A percentile compares a stretch with the other conserved stretches of the same genome.
Evolutionary conservation across 768 basidiomycete species (phyloP).

Genomic region (Psilocybe cyanescens): DNA sequence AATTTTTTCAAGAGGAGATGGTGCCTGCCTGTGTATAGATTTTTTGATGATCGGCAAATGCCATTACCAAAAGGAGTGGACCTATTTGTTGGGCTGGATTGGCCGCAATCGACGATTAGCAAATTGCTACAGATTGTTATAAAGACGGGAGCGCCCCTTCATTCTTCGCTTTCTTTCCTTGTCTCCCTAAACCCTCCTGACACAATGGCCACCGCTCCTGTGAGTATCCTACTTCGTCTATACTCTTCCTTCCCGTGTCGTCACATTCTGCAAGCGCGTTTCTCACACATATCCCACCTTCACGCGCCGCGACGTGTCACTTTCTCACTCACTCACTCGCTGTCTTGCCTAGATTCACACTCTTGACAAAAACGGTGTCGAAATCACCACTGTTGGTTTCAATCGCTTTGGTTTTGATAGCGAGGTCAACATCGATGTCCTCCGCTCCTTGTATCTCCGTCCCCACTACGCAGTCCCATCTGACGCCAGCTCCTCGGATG

Average conservation of each 20-base stretch:
- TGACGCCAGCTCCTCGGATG: slow-evolving; percentile 34
- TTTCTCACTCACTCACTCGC: slow-evolving; percentile 13
- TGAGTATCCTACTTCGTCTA: slow-evolving; percentile 12
- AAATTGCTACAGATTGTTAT: slow-evolving; percentile 11
- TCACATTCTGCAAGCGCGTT: slow-evolving; percentile 1
- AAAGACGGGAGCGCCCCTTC: not conserved
- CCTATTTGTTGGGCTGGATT: slow-evolving; percentile 10
- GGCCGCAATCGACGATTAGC: slow-evolving; percentile 7
- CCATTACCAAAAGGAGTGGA: slow-evolving; percentile 17
- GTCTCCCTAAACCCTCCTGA: not conserved
- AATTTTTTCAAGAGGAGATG: slow-evolving; percentile 12
- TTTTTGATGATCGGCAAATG: slow-evolving; percentile 27
- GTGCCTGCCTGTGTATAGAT: slow-evolving; percentile 7
- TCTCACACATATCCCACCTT: slow-evolving; percentile 11
- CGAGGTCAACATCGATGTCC: slow-evolving; percentile 75
- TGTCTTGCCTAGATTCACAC: slow-evolving; percentile 53
- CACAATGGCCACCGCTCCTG: slow-evolving; percentile 21
- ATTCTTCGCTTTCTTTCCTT: slow-evolving; percentile 12
- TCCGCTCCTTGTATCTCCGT: slow-evolving; percentile 88
- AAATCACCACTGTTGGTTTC: slow-evolving; percentile 82
- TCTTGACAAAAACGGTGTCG: slow-evolving; percentile 74
- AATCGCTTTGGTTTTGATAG: slow-evolving; percentile 91
- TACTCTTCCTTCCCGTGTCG: not conserved
- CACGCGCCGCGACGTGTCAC: slow-evolving; percentile 7
- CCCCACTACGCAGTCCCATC: slow-evolving; percentile 70